These are phyloP conservation scores for Cyclanthera cordifolia DNA, from an alignment of 306 rosid genomes.

Conservation along the genomic window DNA sequence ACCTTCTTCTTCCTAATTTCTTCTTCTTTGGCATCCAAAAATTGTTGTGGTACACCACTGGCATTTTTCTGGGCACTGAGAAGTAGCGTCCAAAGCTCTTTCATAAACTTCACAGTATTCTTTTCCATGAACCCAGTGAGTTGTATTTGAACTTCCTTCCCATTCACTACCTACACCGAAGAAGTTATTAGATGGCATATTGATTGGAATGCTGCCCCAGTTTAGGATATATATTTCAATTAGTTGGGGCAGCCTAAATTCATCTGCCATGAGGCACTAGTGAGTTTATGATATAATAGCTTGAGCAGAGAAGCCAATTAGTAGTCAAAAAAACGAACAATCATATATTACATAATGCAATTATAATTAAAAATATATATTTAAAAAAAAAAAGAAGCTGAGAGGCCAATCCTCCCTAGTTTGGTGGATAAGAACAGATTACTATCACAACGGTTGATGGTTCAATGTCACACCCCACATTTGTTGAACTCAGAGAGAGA, in stretches of 20 bases:
- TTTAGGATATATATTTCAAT: not conserved
- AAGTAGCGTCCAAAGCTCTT: slow-evolving; percentile 84
- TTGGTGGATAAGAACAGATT: not conserved
- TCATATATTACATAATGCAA: not conserved
- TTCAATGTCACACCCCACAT: not conserved
- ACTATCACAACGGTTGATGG: not conserved
- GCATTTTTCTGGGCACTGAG: slow-evolving; percentile 87
- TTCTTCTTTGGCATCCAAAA: slow-evolving; percentile 90
- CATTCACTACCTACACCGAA: slow-evolving; percentile 59
- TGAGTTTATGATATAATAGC: too few species aligned
- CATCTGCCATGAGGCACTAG: not conserved
- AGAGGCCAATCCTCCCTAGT: not conserved
- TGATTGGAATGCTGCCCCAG: not conserved
- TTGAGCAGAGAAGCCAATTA: not conserved
- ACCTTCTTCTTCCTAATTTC: slow-evolving; percentile 79
- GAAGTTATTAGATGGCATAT: slow-evolving; percentile 9
- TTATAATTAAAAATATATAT: not conserved
- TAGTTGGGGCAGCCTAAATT: not conserved
- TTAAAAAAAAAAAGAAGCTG: too few species aligned
- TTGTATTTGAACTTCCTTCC: slow-evolving; percentile 80
- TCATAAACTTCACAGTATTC: slow-evolving; percentile 92
- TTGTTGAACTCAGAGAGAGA: not conserved
- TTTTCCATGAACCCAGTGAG: slow-evolving; percentile 98
- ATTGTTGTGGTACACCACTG: slow-evolving; percentile 95
- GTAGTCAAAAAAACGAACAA: not conserved